Base-by-base conservation (phyloP, 495 filamentous ascomycete species). In the Glonium stellatum region DNA sequence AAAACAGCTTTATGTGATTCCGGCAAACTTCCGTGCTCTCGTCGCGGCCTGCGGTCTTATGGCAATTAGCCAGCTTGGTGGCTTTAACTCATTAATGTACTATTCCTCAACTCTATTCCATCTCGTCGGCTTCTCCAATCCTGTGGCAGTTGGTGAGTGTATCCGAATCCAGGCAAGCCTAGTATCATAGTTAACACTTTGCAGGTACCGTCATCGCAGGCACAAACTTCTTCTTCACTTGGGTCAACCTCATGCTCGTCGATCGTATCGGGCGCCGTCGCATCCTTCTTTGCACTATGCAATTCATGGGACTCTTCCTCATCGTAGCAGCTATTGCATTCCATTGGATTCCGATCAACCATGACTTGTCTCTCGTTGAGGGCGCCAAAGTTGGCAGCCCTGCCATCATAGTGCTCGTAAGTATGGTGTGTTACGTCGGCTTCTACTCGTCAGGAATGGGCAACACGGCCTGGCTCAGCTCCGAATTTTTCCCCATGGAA, bases 401-500 rank as follows among this genome's bases (percentile, higher is more conserved):
- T 0, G 75, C 71, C 0, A 72, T 71, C 48, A 64, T 79, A 0
- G 73, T 79, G 6, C 70, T 79, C 34, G 65, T 77, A 8, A 67
- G 61, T 59, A 78, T 82, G n/a, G 72, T 81, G 52, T 71, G 71
- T 68, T 80, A 72, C 58, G 78, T 80, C 19, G 62, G 68, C 10
- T 79, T 78, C 68, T 80, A 76, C 66, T 71, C 70, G 9, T 72
- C 73, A 0, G 73, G 72, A 15, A 71, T 80, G 5, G 78, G 75
- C 23, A 80, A 77, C 57, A 80, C 73, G 0, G 78, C 78, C 12
- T 80, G 79, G 78, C 70, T 80, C 59, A 68, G 69, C 42, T 71
- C 73, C n/a, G 79, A 82, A 50, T 77, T 80, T 65, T 78, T 78
- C 59, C 77, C 79, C 22, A 70, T 80, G 57, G 78, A 80, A 64